phyloP scores from a whole-genome alignment of 306 rosid genomes.

The Canavalia gladiata region DNA sequence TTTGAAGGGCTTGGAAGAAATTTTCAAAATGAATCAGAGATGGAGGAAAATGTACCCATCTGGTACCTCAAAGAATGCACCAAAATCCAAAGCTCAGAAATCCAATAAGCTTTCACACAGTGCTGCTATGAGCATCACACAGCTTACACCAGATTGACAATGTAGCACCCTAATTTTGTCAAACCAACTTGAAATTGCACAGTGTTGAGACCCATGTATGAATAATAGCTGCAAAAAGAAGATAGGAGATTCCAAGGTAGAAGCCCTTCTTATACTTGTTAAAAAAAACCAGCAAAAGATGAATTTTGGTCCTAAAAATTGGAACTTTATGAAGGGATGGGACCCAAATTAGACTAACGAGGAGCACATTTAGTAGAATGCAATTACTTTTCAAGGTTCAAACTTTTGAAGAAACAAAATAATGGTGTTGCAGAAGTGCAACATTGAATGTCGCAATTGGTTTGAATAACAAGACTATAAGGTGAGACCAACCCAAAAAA shows the following conservation, averaged over 20 bases:
- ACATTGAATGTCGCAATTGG: constrained; percentile 21
- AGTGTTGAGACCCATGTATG: constrained; percentile 9
- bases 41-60: constrained; percentile 38
- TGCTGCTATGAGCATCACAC: constrained; percentile 49
- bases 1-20: background rate
- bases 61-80: constrained; percentile 55
- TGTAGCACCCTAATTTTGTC: constrained; percentile 45
- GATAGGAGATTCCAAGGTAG: constrained; percentile 13
- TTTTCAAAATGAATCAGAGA: constrained; percentile 27
- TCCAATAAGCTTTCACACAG: constrained; percentile 51
- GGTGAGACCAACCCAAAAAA: constrained; percentile 20
- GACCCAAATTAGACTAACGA: constrained; percentile 60
- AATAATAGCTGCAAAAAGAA: constrained; percentile 22
- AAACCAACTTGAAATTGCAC: constrained; percentile 19
- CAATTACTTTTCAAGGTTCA: constrained; percentile 48
- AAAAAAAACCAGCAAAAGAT: constrained; percentile 39
- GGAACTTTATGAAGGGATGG: constrained; percentile 54
- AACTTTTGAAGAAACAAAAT: constrained; percentile 30
- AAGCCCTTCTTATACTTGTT: constrained; percentile 21
- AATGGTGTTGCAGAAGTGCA: constrained; percentile 40
- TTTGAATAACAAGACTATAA: background rate
- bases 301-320: constrained; percentile 54
- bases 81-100: constrained; percentile 50
- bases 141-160: constrained; percentile 32
- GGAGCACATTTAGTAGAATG: constrained; percentile 43